Evolutionary conservation across 2,329 filamentous ascomycete genomes (phyloP).

Genomic region (Penicillium sclerotiorum): DNA sequence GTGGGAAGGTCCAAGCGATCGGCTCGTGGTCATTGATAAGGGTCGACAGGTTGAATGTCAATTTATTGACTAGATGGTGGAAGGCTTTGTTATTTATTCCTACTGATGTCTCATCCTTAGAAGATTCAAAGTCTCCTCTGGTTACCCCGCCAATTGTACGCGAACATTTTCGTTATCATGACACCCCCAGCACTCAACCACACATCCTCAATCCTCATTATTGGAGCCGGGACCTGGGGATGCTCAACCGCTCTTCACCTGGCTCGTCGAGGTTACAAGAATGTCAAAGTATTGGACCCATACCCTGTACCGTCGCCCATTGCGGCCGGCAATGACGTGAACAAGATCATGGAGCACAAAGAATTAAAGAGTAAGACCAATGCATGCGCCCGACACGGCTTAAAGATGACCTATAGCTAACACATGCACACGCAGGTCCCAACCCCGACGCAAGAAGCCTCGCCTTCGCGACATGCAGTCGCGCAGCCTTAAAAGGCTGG

Average conservation of each 20-base stretch:
- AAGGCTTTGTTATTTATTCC: neutral
- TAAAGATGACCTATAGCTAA: too few species aligned
- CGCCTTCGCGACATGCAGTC: conserved; percentile 26
- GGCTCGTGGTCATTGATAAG: neutral
- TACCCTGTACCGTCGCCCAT: conserved; percentile 51
- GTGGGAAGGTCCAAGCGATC: conserved; percentile 23
- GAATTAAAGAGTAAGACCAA: conserved; percentile 38
- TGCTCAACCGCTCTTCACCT: conserved; percentile 57
- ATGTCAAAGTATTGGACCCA: conserved; percentile 53
- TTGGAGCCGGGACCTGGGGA: conserved; percentile 57
- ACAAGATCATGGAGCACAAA: conserved; percentile 49
- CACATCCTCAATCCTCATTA: conserved; percentile 40
- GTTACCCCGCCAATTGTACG: neutral
- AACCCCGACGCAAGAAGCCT: conserved; percentile 20
- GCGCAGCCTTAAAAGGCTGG: conserved; percentile 45
- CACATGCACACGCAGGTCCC: conserved; percentile 7
- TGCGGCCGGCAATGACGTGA: conserved; percentile 55
- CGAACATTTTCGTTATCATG: conserved; percentile 2
- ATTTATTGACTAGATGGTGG: neutral
- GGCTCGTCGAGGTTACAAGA: conserved; percentile 52
- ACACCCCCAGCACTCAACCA: neutral
- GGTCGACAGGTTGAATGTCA: neutral
- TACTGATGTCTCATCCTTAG: neutral
- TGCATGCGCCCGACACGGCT: neutral
- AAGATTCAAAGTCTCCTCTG: neutral